Evolutionary conservation across 495 filamentous ascomycete genomes (phyloP), one percentile per base, ranked within the genome.

Genomic region (Hyaloscypha hepaticicola): DNA sequence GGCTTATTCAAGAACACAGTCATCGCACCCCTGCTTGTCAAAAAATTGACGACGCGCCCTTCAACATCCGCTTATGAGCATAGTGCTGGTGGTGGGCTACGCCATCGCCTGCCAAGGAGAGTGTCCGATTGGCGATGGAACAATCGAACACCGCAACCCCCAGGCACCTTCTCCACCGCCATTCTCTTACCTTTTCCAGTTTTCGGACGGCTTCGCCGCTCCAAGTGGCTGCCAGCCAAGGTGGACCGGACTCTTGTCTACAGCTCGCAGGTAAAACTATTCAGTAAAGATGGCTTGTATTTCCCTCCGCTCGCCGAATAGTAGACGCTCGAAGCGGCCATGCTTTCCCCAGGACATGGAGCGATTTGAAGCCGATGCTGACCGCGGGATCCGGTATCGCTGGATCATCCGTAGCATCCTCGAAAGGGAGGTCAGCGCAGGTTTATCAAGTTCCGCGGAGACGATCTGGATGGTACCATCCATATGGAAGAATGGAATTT

Each of bases 41-140:
- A 59, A 60, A 55, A 56, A 59, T 67, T 63, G 65, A 67, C 65
- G 57, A 67, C 58, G 52, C 65, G 65, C 65, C 65, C 65, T 67
- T 67, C 55, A 41, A 19, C 50, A 48, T 60, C 63, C 56, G 48
- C 25, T 55, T 51, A 24, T 45, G 63, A 31, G 57, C 31, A n/a
- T 58, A 58, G 56, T 19, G 56, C n/a, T n/a, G n/a, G n/a, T n/a
- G n/a, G n/a, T n/a, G n/a, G 9, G 2, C 26, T n/a, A 8, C 56
- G 14, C 33, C 31, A 45, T 58, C 28, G 33, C 24, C 31, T n/a
- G 16, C n/a, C 31, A 14, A 14, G 19, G 53, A 28, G 38, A 28
- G 31, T 58, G 22, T n/a, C 58, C 48, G 51, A 66, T 62, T 66
- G 58, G 64, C 51, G 16, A 49, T 55, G 56, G 64, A 66, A 66